Evolutionary conservation across 1,284 basidiomycete genomes (phyloP), one percentile per base, ranked within the genome.

Genomic region (Afroboletus lepidellus): DNA sequence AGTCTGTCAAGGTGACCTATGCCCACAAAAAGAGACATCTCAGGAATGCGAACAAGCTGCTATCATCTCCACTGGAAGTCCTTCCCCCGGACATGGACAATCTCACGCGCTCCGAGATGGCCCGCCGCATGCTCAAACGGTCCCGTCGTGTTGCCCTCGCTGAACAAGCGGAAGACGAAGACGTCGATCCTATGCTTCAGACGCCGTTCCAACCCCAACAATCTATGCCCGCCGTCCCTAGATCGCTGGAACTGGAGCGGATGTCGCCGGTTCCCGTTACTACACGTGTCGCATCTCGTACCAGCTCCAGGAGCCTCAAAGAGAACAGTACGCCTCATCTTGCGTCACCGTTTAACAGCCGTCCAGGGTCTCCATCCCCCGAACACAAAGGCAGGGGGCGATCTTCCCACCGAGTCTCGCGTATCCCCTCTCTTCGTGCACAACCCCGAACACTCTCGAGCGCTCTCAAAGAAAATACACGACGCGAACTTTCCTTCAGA

Each of bases 121-220:
- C 70, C 12, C 69, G 62, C n/a, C 69, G 77, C 16, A 79, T 78
- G 75, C 72, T 73, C 57, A 78, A 79, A 60, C 71, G 77, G 8
- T 74, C 77, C 25, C 72, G 77, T 42, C 67, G 69, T 18, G 61
- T 67, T 15, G 55, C 66, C 20, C 56, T 63, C 18, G 55, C 57
- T 29, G 59, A 58, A 15, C 57, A 60, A 3, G 23, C 45, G 30
- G 57, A 57, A 24, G 57, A 69, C 32, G 54, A 43, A 36, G 61
- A 64, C n/a, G 33, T 55, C 18, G 57, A 47, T 42, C 12, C 52
- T 30, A 29, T 23, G 8, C 57, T 69, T 27, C 50, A 60, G 48
- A 68, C 65, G 3, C 65, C 65, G 2, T 62, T 69, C 21, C 23
- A 41, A n/a, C 39, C 55, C 41, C 39, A 50, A 9, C 46, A 48